A percentile compares a stretch with the other conserved stretches of the same genome.
phyloP scores from a whole-genome alignment of 345 rosid genomes.

The Punica granatum region DNA sequence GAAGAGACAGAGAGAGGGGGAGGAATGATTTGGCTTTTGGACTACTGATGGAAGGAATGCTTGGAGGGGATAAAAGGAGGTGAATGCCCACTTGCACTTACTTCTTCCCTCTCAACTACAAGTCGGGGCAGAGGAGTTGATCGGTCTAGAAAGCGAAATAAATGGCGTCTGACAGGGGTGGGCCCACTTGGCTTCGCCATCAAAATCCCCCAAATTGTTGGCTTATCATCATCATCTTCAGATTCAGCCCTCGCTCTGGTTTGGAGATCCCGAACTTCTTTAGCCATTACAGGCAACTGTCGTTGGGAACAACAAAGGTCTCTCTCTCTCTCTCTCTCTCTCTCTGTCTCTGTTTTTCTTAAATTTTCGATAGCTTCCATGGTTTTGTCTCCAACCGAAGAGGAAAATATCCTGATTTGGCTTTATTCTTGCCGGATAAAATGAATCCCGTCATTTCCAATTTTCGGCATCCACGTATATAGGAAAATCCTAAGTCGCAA shows the following conservation, averaged over 20 bases:
- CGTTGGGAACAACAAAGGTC: too few relatives aligned
- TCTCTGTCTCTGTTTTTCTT: too few relatives aligned
- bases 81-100: not conserved
- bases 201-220: too few relatives aligned
- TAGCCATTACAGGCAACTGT: too few relatives aligned
- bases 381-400: not conserved
- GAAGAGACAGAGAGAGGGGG: too few relatives aligned
- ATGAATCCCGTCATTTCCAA: not conserved
- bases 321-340: too few relatives aligned
- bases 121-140: slow-evolving; percentile 21
- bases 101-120: not conserved
- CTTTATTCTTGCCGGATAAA: not conserved
- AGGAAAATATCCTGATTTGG: not conserved
- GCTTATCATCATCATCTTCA: too few relatives aligned
- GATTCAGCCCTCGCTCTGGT: too few relatives aligned
- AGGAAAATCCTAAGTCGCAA: too few relatives aligned
- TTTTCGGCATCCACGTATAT: not conserved
- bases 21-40: not conserved
- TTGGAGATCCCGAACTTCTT: too few relatives aligned
- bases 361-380: not conserved
- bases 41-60: slow-evolving; percentile 12
- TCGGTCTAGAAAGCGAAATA: slow-evolving; percentile 64
- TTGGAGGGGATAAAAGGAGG: slow-evolving; percentile 8
- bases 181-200: slow-evolving; percentile 12
- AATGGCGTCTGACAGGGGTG: slow-evolving; percentile 28